phyloP scores from a whole-genome alignment of 805 yeast species.

The Candida xiaguanensis region DNA sequence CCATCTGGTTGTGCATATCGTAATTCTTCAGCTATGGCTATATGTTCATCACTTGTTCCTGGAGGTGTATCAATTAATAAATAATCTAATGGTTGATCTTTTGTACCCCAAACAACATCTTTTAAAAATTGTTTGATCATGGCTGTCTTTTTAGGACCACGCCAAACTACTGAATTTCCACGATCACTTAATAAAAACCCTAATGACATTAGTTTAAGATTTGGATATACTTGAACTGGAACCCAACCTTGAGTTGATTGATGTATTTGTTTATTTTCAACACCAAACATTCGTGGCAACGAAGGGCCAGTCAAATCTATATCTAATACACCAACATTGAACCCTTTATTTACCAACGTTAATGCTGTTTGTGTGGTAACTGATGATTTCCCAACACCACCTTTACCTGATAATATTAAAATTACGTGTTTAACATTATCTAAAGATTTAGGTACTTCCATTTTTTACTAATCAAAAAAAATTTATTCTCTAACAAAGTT shows the following conservation, averaged over 20 bases:
- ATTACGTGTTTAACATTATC: slow-evolving; percentile 70
- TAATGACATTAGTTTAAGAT: slow-evolving; percentile 91
- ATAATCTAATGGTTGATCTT: slow-evolving; percentile 65
- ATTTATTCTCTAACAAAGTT: background rate
- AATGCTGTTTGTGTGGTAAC: too few relatives aligned
- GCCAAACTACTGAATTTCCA: slow-evolving; percentile 94
- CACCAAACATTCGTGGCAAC: slow-evolving; percentile 90
- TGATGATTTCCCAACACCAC: slow-evolving; percentile 98
- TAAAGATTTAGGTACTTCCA: slow-evolving; percentile 30
- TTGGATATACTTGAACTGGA: slow-evolving; percentile 93
- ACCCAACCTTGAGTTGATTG: slow-evolving; percentile 93
- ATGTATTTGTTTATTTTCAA: slow-evolving; percentile 80
- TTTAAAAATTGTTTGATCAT: slow-evolving; percentile 88
- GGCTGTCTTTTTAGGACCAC: slow-evolving; percentile 94
- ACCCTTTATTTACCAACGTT: slow-evolving; percentile 73
- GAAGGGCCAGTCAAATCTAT: slow-evolving; percentile 98
- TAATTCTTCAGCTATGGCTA: slow-evolving; percentile 82
- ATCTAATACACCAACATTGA: slow-evolving; percentile 96
- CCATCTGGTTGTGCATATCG: slow-evolving; percentile 93
- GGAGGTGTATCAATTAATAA: slow-evolving; percentile 96
- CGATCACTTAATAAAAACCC: slow-evolving; percentile 91
- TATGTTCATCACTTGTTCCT: slow-evolving; percentile 96
- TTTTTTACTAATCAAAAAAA: background rate
- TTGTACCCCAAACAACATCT: slow-evolving; percentile 96
- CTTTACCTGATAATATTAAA: slow-evolving; percentile 74